Conservation (phyloP, 2,329 filamentous ascomycete species). For the Mycosphaerella arachidis region DNA sequence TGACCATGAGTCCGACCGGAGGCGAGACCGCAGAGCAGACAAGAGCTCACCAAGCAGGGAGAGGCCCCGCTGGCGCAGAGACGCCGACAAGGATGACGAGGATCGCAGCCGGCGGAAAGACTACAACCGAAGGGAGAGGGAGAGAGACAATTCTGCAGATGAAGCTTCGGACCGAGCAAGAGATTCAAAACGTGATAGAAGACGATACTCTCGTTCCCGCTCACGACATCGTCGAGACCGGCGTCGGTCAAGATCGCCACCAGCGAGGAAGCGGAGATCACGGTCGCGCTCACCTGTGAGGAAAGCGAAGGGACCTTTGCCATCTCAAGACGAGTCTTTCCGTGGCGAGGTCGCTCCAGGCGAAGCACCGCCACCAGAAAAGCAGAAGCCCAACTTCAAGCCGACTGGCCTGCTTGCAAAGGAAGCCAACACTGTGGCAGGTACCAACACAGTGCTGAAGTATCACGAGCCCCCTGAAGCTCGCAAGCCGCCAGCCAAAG, state of each 20-base stretch:
- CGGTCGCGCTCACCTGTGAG: constrained; percentile 38
- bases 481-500: constrained; percentile 73
- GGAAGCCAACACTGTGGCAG: constrained; percentile 77
- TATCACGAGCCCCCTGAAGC: constrained; percentile 95
- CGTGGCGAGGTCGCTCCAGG: constrained; percentile 26
- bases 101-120: constrained; percentile 2
- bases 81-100: constrained; percentile 1
- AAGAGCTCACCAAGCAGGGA: background rate
- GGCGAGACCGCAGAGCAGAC: background rate
- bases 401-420: constrained; percentile 78
- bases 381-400: constrained; percentile 84
- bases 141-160: constrained; percentile 10
- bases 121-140: constrained; percentile 10
- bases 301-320: constrained; percentile 41
- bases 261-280: constrained; percentile 32
- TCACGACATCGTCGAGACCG: constrained; percentile 23
- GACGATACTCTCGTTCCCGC: constrained; percentile 18
- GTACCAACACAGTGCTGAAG: constrained; percentile 76
- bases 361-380: constrained; percentile 46
- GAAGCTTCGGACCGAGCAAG: constrained; percentile 7
- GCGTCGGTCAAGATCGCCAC: constrained; percentile 26
- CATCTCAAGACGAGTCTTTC: constrained; percentile 46
- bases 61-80: constrained; percentile 5
- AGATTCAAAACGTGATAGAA: constrained; percentile 14
- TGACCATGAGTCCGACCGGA: background rate